A percentile compares a stretch with the other conserved stretches of the same genome.
Conservation (phyloP, 768 basidiomycete species). For the Mycena kentingensis region DNA sequence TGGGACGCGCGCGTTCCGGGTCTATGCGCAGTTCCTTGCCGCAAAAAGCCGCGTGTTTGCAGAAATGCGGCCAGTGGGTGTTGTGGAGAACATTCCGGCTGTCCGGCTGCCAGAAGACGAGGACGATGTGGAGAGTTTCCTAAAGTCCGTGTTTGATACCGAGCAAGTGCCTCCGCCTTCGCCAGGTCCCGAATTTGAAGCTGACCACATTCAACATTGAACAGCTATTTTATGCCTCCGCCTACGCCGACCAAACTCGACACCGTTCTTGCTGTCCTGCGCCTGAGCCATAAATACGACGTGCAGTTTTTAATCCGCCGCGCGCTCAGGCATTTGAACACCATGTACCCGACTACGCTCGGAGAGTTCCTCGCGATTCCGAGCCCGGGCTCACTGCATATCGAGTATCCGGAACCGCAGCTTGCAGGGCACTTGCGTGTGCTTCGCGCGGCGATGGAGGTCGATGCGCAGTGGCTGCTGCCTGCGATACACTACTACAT, state of each 20-base stretch:
- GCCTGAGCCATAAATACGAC: constrained; percentile 1
- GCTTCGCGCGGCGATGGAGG: constrained; percentile 1
- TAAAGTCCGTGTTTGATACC: neutral
- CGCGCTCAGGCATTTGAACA: constrained; percentile 1
- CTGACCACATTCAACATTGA: neutral
- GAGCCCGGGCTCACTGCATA: neutral
- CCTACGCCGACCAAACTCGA: neutral
- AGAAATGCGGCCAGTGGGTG: constrained; percentile 1
- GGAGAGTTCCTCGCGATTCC: neutral
- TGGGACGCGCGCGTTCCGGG: neutral
- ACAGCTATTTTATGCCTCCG: constrained; percentile 2
- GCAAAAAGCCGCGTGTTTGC: neutral
- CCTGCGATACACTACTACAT: constrained; percentile 4
- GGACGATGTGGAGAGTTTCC: constrained; percentile 5
- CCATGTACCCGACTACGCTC: constrained; percentile 1
- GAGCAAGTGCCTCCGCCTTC: neutral
- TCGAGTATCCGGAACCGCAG: neutral
- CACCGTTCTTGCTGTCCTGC: neutral
- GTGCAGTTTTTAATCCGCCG: neutral
- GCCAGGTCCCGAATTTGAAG: neutral
- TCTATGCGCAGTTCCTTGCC: neutral
- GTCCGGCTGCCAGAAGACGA: constrained; percentile 5
- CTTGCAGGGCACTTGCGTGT: neutral
- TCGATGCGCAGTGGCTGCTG: constrained; percentile 2
- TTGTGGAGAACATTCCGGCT: constrained; percentile 5